These are phyloP conservation scores for Hanseniaspora lindneri DNA, from an alignment of 805 yeast species.

Conservation along the genomic window DNA sequence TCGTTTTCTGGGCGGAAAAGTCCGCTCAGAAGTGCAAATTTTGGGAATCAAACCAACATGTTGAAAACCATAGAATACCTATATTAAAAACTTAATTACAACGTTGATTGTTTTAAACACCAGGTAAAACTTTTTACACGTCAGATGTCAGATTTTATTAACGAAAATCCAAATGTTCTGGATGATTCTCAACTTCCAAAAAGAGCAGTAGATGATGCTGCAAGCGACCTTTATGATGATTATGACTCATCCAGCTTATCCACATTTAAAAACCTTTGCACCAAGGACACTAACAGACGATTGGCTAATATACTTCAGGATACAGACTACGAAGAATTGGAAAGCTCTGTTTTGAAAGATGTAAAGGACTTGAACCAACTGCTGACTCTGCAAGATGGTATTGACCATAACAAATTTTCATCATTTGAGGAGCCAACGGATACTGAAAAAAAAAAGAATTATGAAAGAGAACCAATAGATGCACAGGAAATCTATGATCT, in stretches of 20 bases:
- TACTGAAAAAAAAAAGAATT: constrained; percentile 27
- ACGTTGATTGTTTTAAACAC: too few relatives aligned
- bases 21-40: too few relatives aligned
- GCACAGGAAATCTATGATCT: constrained; percentile 82
- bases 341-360: constrained; percentile 6
- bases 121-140: too few relatives aligned
- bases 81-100: too few relatives aligned
- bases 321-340: constrained; percentile 1
- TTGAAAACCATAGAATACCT: too few relatives aligned
- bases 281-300: background rate
- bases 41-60: too few relatives aligned
- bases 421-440: constrained; percentile 20
- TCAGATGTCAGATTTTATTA: constrained; percentile 66
- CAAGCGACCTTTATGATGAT: constrained; percentile 20
- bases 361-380: background rate
- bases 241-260: background rate
- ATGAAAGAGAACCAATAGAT: constrained; percentile 49
- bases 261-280: background rate
- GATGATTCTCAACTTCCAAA: constrained; percentile 70
- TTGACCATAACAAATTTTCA: constrained; percentile 11
- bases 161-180: constrained; percentile 80
- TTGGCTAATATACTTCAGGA: background rate
- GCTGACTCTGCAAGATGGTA: constrained; percentile 1
- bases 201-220: constrained; percentile 32
- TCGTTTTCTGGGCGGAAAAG: too few relatives aligned